Percentiles rank a stretch among this genome's conserved stretches.
Conservation (phyloP, 148 eudicot species). For the Polygonum aviculare region DNA sequence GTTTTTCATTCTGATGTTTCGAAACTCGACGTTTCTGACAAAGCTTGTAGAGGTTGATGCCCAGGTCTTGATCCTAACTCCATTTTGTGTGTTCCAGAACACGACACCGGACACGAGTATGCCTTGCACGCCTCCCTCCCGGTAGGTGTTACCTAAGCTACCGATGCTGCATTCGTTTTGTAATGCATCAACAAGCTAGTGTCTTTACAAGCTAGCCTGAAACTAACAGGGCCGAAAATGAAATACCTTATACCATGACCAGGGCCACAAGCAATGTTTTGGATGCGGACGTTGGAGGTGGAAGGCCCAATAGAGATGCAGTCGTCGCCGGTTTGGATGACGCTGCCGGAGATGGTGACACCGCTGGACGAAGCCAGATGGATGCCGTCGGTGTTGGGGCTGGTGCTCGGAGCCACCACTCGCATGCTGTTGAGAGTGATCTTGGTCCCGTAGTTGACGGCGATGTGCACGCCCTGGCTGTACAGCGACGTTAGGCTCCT, state of each 20-base stretch:
- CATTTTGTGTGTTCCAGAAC: conserved; percentile 30
- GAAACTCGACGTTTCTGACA: conserved; percentile 28
- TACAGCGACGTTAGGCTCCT: conserved; percentile 40
- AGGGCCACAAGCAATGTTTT: conserved; percentile 8
- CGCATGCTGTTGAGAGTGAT: conserved; percentile 15
- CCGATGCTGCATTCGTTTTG: conserved; percentile 26
- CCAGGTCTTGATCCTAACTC: conserved; percentile 46
- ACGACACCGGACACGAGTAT: conserved; percentile 24
- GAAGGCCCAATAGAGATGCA: conserved; percentile 8
- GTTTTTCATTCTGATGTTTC: conserved; percentile 30
- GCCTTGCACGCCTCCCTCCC: conserved; percentile 38
- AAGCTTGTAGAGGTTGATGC: conserved; percentile 36
- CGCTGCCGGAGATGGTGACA: not conserved
- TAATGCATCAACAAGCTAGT: not conserved
- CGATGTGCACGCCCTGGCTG: conserved; percentile 52
- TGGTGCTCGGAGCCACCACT: not conserved
- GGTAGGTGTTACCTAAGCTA: conserved; percentile 28
- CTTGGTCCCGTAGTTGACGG: conserved; percentile 25
- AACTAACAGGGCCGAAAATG: not conserved
- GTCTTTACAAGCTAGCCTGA: too few relatives aligned
- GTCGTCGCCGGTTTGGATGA: conserved; percentile 10
- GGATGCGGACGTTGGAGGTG: conserved; percentile 1
- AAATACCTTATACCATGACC: conserved; percentile 11
- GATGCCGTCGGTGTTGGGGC: conserved; percentile 15
- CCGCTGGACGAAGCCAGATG: not conserved